phyloP scores from a whole-genome alignment of 148 eudicot species.

The Persicaria tinctoria region DNA sequence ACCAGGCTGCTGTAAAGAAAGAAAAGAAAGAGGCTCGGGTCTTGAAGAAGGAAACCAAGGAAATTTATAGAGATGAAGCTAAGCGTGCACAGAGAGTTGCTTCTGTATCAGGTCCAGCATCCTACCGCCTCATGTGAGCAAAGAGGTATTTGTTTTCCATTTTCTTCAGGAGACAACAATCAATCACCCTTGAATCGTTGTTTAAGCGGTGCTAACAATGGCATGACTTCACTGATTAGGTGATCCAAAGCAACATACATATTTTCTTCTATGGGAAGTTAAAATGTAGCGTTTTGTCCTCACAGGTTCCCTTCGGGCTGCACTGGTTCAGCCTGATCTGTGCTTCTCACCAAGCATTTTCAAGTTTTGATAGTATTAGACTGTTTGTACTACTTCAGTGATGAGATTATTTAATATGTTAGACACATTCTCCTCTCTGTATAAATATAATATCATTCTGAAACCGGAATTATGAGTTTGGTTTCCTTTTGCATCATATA shows the following conservation, averaged over 20 bases:
- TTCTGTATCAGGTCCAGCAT: slow-evolving; percentile 81
- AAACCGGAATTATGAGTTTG: not conserved
- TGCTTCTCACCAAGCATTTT: not conserved
- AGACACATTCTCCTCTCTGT: not conserved
- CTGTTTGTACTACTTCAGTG: not conserved
- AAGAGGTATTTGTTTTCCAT: not conserved
- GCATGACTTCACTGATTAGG: not conserved
- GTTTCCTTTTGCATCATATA: not conserved
- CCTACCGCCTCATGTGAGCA: slow-evolving; percentile 71
- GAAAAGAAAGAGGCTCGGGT: slow-evolving; percentile 83
- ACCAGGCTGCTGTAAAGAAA: slow-evolving; percentile 76
- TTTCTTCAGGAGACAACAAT: not conserved
- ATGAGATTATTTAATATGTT: not conserved
- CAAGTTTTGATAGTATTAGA: not conserved
- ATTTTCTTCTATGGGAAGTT: too few relatives aligned
- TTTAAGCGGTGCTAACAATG: not conserved
- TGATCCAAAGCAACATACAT: not conserved
- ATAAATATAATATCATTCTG: not conserved
- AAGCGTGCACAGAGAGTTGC: slow-evolving; percentile 88
- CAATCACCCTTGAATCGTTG: not conserved
- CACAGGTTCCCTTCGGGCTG: not conserved
- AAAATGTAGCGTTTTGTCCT: not conserved
- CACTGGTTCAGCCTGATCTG: slow-evolving; percentile 2
- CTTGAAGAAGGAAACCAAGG: slow-evolving; percentile 72
- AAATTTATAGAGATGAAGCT: slow-evolving; percentile 55